Evolutionary conservation across 805 yeast genomes (phyloP).

Genomic region (Teunomyces cretensis): DNA sequence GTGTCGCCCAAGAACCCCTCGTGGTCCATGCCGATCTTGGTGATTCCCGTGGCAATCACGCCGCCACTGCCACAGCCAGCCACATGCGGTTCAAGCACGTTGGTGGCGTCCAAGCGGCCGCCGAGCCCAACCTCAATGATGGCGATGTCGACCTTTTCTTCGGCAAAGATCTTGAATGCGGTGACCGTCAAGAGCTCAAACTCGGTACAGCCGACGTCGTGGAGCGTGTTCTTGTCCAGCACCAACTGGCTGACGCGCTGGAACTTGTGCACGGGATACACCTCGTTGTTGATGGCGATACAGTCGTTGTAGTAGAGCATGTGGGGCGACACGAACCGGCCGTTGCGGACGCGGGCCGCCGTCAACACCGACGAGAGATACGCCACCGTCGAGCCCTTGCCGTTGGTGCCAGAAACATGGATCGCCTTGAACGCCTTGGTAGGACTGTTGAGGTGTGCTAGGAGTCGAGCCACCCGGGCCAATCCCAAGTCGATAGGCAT

Average conservation of each 20-base stretch:
- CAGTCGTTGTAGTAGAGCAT: conserved; percentile 72
- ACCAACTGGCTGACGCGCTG: conserved; percentile 44
- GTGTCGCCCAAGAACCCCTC: conserved; percentile 71
- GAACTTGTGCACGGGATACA: conserved; percentile 52
- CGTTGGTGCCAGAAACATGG: conserved; percentile 97
- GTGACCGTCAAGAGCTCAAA: conserved; percentile 85
- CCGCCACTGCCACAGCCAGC: conserved; percentile 21
- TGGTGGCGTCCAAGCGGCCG: conserved; percentile 87
- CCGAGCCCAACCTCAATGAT: conserved; percentile 95
- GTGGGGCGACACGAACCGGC: conserved; percentile 91
- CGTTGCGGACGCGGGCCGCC: conserved; percentile 50
- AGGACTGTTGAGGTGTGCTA: conserved; percentile 61
- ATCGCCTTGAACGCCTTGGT: conserved; percentile 62
- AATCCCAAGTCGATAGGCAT: conserved; percentile 44
- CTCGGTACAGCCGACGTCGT: conserved; percentile 70
- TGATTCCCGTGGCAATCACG: conserved; percentile 67
- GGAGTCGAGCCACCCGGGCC: conserved; percentile 30
- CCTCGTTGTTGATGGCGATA: conserved; percentile 60
- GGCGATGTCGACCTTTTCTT: conserved; percentile 64
- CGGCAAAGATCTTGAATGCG: conserved; percentile 73
- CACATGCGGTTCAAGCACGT: conserved; percentile 47
- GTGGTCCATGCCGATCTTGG: conserved; percentile 87
- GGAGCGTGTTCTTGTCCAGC: conserved; percentile 32
- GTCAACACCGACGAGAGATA: conserved; percentile 68
- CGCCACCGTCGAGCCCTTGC: conserved; percentile 91